A percentile compares a stretch with the other conserved stretches of the same genome.
These are phyloP conservation scores for Rhododendron mucronatum DNA, from an alignment of 148 eudicot species.

Conservation along the genomic window DNA sequence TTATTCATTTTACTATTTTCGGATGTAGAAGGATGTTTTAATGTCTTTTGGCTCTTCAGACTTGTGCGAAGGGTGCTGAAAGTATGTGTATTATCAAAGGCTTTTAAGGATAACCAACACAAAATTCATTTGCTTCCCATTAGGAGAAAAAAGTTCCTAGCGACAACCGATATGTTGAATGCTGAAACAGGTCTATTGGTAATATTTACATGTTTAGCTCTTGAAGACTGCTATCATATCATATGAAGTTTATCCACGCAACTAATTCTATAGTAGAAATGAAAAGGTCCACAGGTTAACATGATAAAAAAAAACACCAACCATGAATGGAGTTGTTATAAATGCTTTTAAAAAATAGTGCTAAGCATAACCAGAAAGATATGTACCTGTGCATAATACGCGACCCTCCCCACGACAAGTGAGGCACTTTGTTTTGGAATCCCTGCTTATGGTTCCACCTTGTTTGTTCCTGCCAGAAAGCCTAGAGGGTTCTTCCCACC, in stretches of 20 bases:
- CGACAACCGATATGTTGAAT: background rate
- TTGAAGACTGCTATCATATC: background rate
- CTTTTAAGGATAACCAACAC: background rate
- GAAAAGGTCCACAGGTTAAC: background rate
- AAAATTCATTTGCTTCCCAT: background rate
- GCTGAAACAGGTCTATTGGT: background rate
- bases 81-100: background rate
- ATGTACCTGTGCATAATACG: constrained; percentile 71
- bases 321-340: background rate
- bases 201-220: background rate
- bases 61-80: too few species aligned
- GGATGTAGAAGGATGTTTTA: background rate
- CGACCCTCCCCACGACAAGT: constrained; percentile 86
- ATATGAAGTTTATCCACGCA: background rate
- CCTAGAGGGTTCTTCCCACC: constrained; percentile 97
- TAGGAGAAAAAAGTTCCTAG: background rate
- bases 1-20: background rate
- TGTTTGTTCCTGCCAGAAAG: constrained; percentile 37
- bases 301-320: background rate
- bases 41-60: background rate
- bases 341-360: too few species aligned
- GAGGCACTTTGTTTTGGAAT: constrained; percentile 43
- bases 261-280: background rate
- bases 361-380: constrained; percentile 4
- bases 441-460: constrained; percentile 20